phyloP scores from a whole-genome alignment of 208 protist species.

The Trypanosoma brucei region DNA sequence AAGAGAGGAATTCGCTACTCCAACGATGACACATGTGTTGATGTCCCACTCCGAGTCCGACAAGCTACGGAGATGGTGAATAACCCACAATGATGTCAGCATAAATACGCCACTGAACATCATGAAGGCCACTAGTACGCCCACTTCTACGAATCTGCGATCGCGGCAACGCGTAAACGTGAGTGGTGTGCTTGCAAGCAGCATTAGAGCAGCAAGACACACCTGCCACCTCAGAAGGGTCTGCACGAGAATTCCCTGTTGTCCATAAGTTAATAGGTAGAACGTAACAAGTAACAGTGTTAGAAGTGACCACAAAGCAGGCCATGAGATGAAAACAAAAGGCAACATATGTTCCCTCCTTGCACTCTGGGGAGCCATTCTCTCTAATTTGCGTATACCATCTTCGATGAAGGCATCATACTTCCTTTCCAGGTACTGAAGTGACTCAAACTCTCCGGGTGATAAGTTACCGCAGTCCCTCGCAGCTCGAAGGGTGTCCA shows the following conservation, averaged over 20 bases:
- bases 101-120: neutral
- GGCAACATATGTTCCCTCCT: neutral
- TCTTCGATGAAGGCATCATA: conserved; percentile 39
- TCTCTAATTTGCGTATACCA: conserved; percentile 18
- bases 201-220: conserved; percentile 6
- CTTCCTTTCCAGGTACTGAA: conserved; percentile 22
- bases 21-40: too few relatives aligned
- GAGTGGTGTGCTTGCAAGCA: conserved; percentile 7
- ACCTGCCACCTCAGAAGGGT: conserved; percentile 15
- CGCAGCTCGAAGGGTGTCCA: conserved; percentile 22
- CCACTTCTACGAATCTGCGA: neutral
- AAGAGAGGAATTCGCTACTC: too few relatives aligned
- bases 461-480: conserved; percentile 16
- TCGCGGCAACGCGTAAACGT: conserved; percentile 6
- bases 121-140: conserved; percentile 6
- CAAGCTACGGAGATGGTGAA: neutral
- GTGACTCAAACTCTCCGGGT: conserved; percentile 16
- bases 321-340: conserved; percentile 15
- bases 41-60: neutral
- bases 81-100: neutral
- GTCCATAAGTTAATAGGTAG: conserved; percentile 2
- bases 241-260: neutral
- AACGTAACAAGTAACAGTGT: conserved; percentile 17
- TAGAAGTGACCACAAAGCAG: conserved; percentile 14
- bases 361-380: conserved; percentile 21